Conservation (phyloP, 306 rosid genomes). For the Cyamopsis tetragonoloba region DNA sequence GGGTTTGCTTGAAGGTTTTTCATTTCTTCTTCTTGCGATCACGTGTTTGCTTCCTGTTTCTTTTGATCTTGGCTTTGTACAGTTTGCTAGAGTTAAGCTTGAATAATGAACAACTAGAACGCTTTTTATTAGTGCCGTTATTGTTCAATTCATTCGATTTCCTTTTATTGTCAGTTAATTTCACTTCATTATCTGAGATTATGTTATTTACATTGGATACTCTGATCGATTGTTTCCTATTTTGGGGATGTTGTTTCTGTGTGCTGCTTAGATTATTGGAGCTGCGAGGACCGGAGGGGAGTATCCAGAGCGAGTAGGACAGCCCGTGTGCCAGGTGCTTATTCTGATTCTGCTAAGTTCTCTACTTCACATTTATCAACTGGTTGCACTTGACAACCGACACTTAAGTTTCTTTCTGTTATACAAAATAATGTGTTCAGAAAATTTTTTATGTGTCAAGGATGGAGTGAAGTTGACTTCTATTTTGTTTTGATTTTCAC, state of each 20-base stretch:
- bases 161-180: neutral
- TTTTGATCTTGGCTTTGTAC: constrained; percentile 38
- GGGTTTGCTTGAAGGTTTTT: constrained; percentile 30
- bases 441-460: neutral
- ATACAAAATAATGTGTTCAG: constrained; percentile 6
- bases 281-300: constrained; percentile 70
- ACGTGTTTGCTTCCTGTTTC: constrained; percentile 4
- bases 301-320: constrained; percentile 87
- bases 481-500: constrained; percentile 26
- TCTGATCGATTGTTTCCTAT: constrained; percentile 25
- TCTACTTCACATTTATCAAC: constrained; percentile 6
- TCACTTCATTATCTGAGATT: constrained; percentile 28
- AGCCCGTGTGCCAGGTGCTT: constrained; percentile 91
- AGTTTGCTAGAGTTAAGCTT: constrained; percentile 20
- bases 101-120: too few species aligned
- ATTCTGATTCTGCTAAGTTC: constrained; percentile 27
- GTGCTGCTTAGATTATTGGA: constrained; percentile 67
- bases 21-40: constrained; percentile 24
- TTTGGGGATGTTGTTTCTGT: constrained; percentile 19
- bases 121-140: constrained; percentile 13
- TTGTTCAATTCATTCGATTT: constrained; percentile 17
- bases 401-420: constrained; percentile 12
- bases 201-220: constrained; percentile 16
- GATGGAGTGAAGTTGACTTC: constrained; percentile 31
- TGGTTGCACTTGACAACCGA: constrained; percentile 28